Evolutionary conservation across 2,329 filamentous ascomycete genomes (phyloP), one percentile per base, ranked within the genome.

Genomic region (Rachicladosporium sp.): DNA sequence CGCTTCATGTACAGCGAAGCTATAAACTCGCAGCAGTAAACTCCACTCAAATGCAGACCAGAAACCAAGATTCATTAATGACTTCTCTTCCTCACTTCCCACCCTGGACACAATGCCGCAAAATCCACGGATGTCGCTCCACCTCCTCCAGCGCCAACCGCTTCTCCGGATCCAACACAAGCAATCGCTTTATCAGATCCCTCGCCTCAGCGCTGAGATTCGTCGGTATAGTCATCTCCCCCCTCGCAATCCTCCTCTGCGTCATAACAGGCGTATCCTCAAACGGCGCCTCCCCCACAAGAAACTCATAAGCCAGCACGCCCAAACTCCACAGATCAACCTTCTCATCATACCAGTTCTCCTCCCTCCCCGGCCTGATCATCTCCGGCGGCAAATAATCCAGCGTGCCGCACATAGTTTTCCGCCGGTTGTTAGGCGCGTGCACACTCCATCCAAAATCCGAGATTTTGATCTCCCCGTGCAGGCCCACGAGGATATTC

Each of bases 371-470:
- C 3, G 80, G 76, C 61, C 81, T 84, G 61, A 96, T 75, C 91
- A 98, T 98, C 77, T 98, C 91, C 4, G 91, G 91, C 3, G 91
- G 91, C 10, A 98, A 75, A 62, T 98, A 98, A 65, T 98, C 91
- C 32, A 96, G 76, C 11, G 91, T 98, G 47, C 91, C 91, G 61
- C 91, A 98, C 77, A 96, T 88, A 41, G 91, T 98, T 56, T 88
- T 82, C 46, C 91, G 74, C 51, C 91, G 72, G 66, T 89, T 93
- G 63, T 93, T 95, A 21, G 91, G 91, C 4, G 91, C 91, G 62
- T 98, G 91, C 3, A 96, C 91, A 59, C 84, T 93, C 91, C 91
- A 98, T 36, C 91, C 89, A 56, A 96, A 98, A 62, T 98, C 91
- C 4, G 86, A 93, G 56, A 98, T 88, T 65, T 98, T 98, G 67